Base-by-base conservation (phyloP, 2,329 filamentous ascomycete genomes). In the Fusarium sp. region DNA sequence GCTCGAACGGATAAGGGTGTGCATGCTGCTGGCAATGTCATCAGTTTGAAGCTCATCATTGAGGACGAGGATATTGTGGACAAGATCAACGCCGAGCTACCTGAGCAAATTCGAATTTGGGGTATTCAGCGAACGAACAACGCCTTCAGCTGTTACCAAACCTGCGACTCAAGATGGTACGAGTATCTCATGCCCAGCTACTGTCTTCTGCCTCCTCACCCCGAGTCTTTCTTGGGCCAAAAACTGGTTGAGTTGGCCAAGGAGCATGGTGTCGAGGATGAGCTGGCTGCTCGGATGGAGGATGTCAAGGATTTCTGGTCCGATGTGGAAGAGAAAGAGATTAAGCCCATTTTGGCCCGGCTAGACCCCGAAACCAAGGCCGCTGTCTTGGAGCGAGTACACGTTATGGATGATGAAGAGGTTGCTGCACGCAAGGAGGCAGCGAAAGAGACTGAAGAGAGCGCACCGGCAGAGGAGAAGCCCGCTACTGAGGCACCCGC, bases 1-100 rank as follows among this genome's bases (percentile, higher is more conserved):
- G 96, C 96, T 8, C 89, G 96, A 72, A 99, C 96, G 1, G 96
- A 99, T 84, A 99, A 98, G 86, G 96, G 96, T 61, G 95, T 98
- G 5, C 95, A 98, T 81, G 95, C 95, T 3, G 95, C 95, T 3
- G 96, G 95, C 58, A 98, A 98, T 79, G 92, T 98, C 78, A 94
- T 98, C 70, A 97, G 94, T 36, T 82, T 98, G 78, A 99, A 99
- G 85, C 87, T 99, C 76, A 98, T 99, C 77, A 92, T 98, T 53
- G 95, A 98, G 82, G 95, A 98, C 65, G 88, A 91, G 16, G 91
- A 97, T 71, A 90, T 98, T 54, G 91, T 98, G 30, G 86, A 95
- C 63, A 97, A 94, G 83, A 97, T 99, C 88, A 99, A 99, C 83
- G 88, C 90, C 39, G 85, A 93, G 62, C 87, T 99, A 44, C 93